Conservation (phyloP, 2,329 filamentous ascomycete genomes). For the Alternaria gaisen region DNA sequence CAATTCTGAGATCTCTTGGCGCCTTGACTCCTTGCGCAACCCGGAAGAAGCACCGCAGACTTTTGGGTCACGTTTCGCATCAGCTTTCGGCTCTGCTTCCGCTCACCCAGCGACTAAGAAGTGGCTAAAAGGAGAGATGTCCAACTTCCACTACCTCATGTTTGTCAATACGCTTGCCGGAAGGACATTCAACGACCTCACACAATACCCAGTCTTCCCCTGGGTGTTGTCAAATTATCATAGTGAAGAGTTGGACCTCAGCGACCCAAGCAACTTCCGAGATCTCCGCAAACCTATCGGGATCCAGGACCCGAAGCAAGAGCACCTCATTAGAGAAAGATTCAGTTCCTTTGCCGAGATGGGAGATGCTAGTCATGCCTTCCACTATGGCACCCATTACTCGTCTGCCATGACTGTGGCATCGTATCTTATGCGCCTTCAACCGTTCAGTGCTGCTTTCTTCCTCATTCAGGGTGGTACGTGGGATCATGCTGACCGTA, state of each 20-base stretch:
- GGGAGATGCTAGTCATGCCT: conserved; percentile 78
- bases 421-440: conserved; percentile 92
- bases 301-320: conserved; percentile 79
- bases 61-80: conserved; percentile 88
- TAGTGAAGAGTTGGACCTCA: conserved; percentile 88
- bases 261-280: conserved; percentile 83
- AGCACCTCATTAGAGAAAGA: conserved; percentile 81
- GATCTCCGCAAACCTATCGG: conserved; percentile 97
- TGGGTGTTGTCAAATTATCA: conserved; percentile 98
- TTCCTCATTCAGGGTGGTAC: conserved; percentile 92
- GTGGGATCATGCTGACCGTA: conserved; percentile 93
- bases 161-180: conserved; percentile 97
- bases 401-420: conserved; percentile 99
- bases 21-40: conserved; percentile 82
- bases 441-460: conserved; percentile 96
- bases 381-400: conserved; percentile 98
- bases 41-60: conserved; percentile 70
- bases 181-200: conserved; percentile 95
- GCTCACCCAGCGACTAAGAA: conserved; percentile 85
- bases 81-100: conserved; percentile 84
- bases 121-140: conserved; percentile 94
- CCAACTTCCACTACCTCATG: conserved; percentile 99
- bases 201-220: conserved; percentile 97
- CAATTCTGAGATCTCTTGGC: conserved; percentile 89
- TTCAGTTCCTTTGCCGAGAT: conserved; percentile 92